These are phyloP conservation scores for Macrophomina pseudophaseolina DNA, from an alignment of 2,329 filamentous ascomycete species.

Conservation along the genomic window DNA sequence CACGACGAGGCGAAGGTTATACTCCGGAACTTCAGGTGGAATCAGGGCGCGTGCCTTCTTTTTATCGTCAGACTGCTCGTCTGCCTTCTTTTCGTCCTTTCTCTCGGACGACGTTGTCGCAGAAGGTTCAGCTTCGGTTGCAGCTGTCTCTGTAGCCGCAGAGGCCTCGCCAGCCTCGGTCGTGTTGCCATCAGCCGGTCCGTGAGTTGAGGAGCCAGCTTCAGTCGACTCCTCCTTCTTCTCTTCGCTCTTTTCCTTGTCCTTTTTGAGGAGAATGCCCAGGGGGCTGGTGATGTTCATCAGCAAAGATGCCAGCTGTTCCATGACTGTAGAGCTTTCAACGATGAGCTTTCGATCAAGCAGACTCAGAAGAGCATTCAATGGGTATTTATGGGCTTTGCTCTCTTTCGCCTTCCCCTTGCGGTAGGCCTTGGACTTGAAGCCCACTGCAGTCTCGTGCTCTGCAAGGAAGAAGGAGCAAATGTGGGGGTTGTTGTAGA, in stretches of 20 bases:
- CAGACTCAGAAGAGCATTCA: slow-evolving; percentile 87
- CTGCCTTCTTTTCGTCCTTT: slow-evolving; percentile 41
- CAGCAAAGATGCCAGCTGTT: slow-evolving; percentile 83
- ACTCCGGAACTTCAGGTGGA: slow-evolving; percentile 83
- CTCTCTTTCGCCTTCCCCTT: slow-evolving; percentile 89
- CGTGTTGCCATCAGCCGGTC: slow-evolving; percentile 28
- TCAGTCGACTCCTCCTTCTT: slow-evolving; percentile 49
- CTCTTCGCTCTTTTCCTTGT: slow-evolving; percentile 70
- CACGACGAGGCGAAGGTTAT: slow-evolving; percentile 91
- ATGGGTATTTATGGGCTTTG: slow-evolving; percentile 83
- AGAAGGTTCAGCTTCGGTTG: slow-evolving; percentile 21
- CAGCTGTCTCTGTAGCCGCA: slow-evolving; percentile 43
- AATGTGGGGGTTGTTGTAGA: slow-evolving; percentile 83
- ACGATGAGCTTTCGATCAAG: slow-evolving; percentile 95
- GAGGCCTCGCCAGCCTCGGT: slow-evolving; percentile 33
- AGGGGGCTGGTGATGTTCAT: slow-evolving; percentile 88
- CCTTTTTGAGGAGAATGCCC: slow-evolving; percentile 79
- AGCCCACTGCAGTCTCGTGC: slow-evolving; percentile 78
- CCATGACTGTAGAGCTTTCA: slow-evolving; percentile 97
- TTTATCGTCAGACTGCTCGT: slow-evolving; percentile 58
- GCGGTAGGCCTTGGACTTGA: slow-evolving; percentile 76
- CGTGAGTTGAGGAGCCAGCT: slow-evolving; percentile 34
- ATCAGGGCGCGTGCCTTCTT: slow-evolving; percentile 70
- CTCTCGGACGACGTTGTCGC: slow-evolving; percentile 35
- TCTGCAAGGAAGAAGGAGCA: slow-evolving; percentile 93